These are phyloP conservation scores for Colletotrichum sp. DNA, from an alignment of 2,329 filamentous ascomycete species.

Conservation along the genomic window DNA sequence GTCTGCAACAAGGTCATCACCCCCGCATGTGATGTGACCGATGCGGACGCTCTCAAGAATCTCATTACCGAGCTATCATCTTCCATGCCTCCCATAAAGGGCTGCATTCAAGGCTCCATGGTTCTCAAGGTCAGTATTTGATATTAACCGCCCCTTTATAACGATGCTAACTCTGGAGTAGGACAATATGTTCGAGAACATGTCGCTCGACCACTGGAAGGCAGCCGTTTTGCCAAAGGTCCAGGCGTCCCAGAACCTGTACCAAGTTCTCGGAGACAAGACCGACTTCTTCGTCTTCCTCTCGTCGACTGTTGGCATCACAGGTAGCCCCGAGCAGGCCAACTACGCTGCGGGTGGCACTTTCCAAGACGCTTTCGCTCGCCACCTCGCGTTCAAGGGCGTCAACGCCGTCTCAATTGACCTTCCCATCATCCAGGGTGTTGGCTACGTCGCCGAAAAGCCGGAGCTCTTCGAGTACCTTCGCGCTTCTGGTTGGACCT, in stretches of 20 bases:
- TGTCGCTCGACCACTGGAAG: conserved; percentile 21
- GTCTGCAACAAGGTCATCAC: conserved; percentile 9
- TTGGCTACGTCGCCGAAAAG: conserved; percentile 56
- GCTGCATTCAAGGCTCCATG: conserved; percentile 23
- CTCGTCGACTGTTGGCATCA: conserved; percentile 31
- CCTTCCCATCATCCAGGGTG: conserved; percentile 54
- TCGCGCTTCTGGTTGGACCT: conserved; percentile 24
- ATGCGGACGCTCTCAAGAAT: neutral
- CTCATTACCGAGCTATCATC: neutral
- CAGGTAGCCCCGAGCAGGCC: conserved; percentile 38
- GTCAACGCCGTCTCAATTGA: conserved; percentile 54
- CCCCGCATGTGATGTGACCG: conserved; percentile 23
- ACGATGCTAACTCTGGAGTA: neutral
- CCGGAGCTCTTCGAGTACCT: conserved; percentile 28
- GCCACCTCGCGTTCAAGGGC: conserved; percentile 40
- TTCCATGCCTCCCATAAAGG: conserved; percentile 17
- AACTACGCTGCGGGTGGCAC: conserved; percentile 50
- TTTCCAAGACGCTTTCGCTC: conserved; percentile 46
- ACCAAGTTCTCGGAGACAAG: conserved; percentile 31
- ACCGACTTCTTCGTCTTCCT: conserved; percentile 41
- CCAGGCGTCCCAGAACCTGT: conserved; percentile 31
- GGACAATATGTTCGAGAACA: conserved; percentile 20
- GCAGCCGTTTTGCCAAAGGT: conserved; percentile 35
- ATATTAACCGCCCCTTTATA: neutral
- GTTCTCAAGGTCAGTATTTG: conserved; percentile 22